Base-by-base conservation (phyloP, 2,329 filamentous ascomycete genomes). In the Penicillium fuscoglaucum region DNA sequence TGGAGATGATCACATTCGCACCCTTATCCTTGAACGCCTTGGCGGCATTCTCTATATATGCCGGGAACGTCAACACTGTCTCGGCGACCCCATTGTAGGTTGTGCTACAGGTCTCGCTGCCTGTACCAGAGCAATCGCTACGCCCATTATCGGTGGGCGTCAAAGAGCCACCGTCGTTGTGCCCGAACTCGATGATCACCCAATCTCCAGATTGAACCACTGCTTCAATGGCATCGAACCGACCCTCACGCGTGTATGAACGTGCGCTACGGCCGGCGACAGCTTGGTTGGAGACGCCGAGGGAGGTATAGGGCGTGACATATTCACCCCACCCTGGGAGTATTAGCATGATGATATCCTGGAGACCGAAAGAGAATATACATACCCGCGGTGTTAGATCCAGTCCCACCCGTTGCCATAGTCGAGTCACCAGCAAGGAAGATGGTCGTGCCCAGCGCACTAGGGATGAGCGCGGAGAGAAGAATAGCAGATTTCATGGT, bases 101-200 rank as follows among this genome's bases (percentile, higher is more conserved):
- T 0, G 80, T 82, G 37, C 74, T 69, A 71, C 84, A 87, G 1
- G 79, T 83, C 68, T 87, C 79, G 8, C 69, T 68, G 15, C 83
- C 84, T 0, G 78, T 74, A 3, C 84, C 84, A 2, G 75, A 69
- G 58, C 87, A 90, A 64, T 84, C 85, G 1, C 82, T 83, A 15
- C 86, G 81, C 0, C 83, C 83, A 64, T 89, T 88, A 70, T 90
- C 87, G 13, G 72, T 80, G 1, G 71, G 72, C 2, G 70, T 74
- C 2, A 86, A 75, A 0, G 81, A 81, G 1, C 87, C 86, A 24
- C 86, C 87, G 64, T 90, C 88, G 66, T 90, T 90, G 77, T 90
- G 87, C 0, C 88, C 87, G 66, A 90, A 89, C 66, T 90, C 87
- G 53, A 90, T 88, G 53, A 90, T 78, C 1, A 89, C 86, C 72